Evolutionary conservation across 495 filamentous ascomycete genomes (phyloP), one percentile per base, ranked within the genome.

Genomic region (Penicillium desertorum): DNA sequence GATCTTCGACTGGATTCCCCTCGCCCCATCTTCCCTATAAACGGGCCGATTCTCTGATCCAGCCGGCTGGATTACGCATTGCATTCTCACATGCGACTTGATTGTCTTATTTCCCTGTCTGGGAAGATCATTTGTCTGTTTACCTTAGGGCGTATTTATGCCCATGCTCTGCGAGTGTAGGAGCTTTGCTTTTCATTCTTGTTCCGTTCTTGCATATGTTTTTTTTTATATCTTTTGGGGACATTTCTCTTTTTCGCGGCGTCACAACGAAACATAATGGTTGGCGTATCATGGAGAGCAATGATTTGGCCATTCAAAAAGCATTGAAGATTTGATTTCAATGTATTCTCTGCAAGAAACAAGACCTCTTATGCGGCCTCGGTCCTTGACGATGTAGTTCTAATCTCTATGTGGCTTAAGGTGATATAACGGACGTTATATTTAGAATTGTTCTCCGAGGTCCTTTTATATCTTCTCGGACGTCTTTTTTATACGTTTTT

Each of bases 131-230:
- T 41, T 11, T 37, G 48, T 25, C 25, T 29, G 27, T 32, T 48
- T 41, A 19, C 23, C 29, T 20, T 42, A 6, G 36, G 49, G 49
- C 32, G 2, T 51, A 16, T n/a, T 17, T 5, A 54, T 59, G 58
- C 16, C 48, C 50, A 42, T 57, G 54, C 49, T 53, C 59, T 32
- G 45, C n/a, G 10, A 30, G 27, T 48, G 48, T 23, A 39, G 44
- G 54, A 54, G 48, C 50, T 43, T 52, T 51, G 56, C 29, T 51
- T 55, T 51, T 52, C 22, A 7, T 47, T 48, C 48, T 37, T 55
- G 25, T 53, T 44, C n/a, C 8, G 16, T 60, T 57, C 37, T 39
- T 56, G 45, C 14, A 27, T 39, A 47, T 51, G n/a, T 37, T 41
- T 57, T 58, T 22, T 25, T 12, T 36, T 37, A 54, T 48, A 45